These are phyloP conservation scores for Ophiorrhiza pumila DNA, from an alignment of 257 asterid species.

Conservation along the genomic window DNA sequence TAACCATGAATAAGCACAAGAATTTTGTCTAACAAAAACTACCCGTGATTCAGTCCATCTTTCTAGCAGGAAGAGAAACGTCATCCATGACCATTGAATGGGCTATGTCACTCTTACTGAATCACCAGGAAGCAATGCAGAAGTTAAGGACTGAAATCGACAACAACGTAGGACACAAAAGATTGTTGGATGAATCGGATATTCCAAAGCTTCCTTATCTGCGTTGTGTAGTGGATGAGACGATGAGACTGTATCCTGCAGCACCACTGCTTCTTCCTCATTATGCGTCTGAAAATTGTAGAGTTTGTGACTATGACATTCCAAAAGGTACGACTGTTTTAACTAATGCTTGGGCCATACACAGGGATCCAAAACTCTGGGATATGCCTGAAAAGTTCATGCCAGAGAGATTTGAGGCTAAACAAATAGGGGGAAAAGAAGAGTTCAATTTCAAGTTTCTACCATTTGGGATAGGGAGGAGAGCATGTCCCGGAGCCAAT, in stretches of 20 bases:
- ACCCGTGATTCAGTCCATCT: slow-evolving; percentile 30
- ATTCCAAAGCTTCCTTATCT: slow-evolving; percentile 50
- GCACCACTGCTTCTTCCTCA: slow-evolving; percentile 54
- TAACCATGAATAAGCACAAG: too few species aligned
- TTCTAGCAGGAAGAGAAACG: slow-evolving; percentile 56
- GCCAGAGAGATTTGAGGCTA: slow-evolving; percentile 42
- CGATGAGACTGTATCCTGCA: slow-evolving; percentile 44
- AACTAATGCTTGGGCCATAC: slow-evolving; percentile 53
- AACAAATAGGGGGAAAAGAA: slow-evolving; percentile 13
- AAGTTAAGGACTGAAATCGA: slow-evolving; percentile 50
- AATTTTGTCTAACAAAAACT: too few species aligned
- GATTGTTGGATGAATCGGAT: slow-evolving; percentile 42
- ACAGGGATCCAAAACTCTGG: slow-evolving; percentile 55
- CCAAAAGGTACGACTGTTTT: slow-evolving; percentile 39
- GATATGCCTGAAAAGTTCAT: slow-evolving; percentile 42
- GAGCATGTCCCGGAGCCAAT: slow-evolving; percentile 52
- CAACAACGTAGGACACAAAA: slow-evolving; percentile 34
- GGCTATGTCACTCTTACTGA: slow-evolving; percentile 45
- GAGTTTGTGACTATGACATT: slow-evolving; percentile 35
- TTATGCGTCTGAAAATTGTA: slow-evolving; percentile 34
- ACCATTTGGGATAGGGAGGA: slow-evolving; percentile 58
- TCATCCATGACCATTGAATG: slow-evolving; percentile 34
- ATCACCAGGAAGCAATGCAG: slow-evolving; percentile 29
- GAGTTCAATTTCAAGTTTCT: slow-evolving; percentile 28
- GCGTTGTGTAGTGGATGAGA: slow-evolving; percentile 44